Conservation (phyloP, 2,329 filamentous ascomycete species). For the Teratosphaeria destructans region DNA sequence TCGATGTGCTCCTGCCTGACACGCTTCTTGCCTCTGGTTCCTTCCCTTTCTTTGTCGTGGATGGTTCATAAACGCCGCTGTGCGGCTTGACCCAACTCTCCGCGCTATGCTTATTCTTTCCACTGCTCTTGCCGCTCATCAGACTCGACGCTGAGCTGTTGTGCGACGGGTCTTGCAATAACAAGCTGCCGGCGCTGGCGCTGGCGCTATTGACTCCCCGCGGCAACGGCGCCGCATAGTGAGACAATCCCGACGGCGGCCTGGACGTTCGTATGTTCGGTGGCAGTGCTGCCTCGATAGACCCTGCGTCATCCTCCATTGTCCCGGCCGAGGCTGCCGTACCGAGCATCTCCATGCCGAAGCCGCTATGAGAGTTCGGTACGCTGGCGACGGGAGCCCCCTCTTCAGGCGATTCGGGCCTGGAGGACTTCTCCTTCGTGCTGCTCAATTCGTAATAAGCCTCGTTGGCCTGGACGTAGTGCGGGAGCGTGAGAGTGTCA, state of each 20-base stretch:
- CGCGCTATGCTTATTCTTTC: constrained; percentile 28
- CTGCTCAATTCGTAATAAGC: constrained; percentile 9
- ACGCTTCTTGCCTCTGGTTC: background rate
- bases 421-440: constrained; percentile 9
- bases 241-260: constrained; percentile 64
- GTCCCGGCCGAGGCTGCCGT: constrained; percentile 34
- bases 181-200: background rate
- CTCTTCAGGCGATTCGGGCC: constrained; percentile 9
- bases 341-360: constrained; percentile 57
- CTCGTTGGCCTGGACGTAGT: constrained; percentile 9
- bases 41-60: background rate
- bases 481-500: constrained; percentile 28
- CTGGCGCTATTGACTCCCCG: background rate
- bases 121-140: constrained; percentile 45
- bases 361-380: constrained; percentile 28
- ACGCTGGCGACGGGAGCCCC: constrained; percentile 14
- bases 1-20: background rate
- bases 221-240: constrained; percentile 46
- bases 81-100: constrained; percentile 23
- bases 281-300: constrained; percentile 16
- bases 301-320: constrained; percentile 13
- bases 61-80: constrained; percentile 4
- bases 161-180: constrained; percentile 6
- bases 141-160: constrained; percentile 29
- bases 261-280: constrained; percentile 57